Percentiles rank a stretch among this genome's conserved stretches.
Evolutionary conservation across 2,329 filamentous ascomycete genomes (phyloP).

Genomic region (Colletotrichum musicola): DNA sequence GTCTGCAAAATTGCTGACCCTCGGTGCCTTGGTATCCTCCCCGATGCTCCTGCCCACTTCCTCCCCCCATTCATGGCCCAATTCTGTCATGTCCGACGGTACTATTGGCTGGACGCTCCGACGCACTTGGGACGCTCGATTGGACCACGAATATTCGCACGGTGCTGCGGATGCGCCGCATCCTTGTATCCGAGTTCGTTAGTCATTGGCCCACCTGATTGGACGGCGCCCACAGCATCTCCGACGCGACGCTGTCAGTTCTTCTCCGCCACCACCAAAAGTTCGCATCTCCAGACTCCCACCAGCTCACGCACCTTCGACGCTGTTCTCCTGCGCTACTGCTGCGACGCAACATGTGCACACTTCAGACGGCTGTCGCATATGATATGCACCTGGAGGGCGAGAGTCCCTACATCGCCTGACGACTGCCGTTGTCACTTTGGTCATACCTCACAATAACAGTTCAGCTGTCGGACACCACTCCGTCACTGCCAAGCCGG

Average conservation of each 20-base stretch:
- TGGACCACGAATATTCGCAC: constrained; percentile 12
- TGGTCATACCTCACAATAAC: constrained; percentile 17
- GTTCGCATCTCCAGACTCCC: background rate
- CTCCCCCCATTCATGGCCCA: constrained; percentile 32
- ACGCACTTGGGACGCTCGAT: constrained; percentile 26
- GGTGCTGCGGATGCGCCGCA: constrained; percentile 35
- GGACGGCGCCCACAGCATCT: background rate
- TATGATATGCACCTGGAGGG: constrained; percentile 1
- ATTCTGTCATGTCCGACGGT: constrained; percentile 29
- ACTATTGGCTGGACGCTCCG: constrained; percentile 34
- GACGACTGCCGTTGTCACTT: constrained; percentile 9
- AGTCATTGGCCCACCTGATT: constrained; percentile 32
- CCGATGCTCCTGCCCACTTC: constrained; percentile 9
- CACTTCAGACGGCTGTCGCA: constrained; percentile 30
- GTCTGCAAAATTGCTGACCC: constrained; percentile 25
- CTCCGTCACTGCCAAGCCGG: background rate
- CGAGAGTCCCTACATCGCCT: constrained; percentile 16
- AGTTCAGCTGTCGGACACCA: constrained; percentile 1
- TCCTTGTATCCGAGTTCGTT: constrained; percentile 34
- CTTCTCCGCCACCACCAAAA: constrained; percentile 24
- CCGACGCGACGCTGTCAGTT: constrained; percentile 1
- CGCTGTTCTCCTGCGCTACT: constrained; percentile 12
- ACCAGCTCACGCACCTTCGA: constrained; percentile 4
- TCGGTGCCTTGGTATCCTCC: background rate
- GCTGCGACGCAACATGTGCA: constrained; percentile 30